Base-by-base conservation (phyloP, 2,329 filamentous ascomycete genomes). In the Teratosphaeria destructans region DNA sequence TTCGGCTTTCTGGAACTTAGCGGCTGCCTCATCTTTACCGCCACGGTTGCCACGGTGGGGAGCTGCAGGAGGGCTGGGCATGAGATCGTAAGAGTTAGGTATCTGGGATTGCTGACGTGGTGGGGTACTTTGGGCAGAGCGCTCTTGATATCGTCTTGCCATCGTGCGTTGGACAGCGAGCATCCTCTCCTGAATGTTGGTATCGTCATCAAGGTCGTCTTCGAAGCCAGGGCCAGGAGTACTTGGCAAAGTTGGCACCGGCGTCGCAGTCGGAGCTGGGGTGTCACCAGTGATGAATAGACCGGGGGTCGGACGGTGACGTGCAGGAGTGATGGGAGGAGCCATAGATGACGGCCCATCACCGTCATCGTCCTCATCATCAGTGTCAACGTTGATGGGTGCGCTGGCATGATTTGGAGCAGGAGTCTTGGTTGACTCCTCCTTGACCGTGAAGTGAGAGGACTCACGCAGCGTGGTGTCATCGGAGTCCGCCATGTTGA, bases 1-100 rank as follows among this genome's bases (percentile, higher is more conserved):
- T 12, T 62, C 56, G 2, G 58, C n/a, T 16, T 54, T 58, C 12
- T 60, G 54, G 23, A 64, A 62, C 5, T 56, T 55, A 8, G 43
- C 54, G 0, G 53, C 58, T 34, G 26, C 37, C 32, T 27, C 37
- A 26, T 62, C 52, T n/a, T 26, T 23, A 8, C 23, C 37, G 37
- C 37, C 35, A 54, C 43, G 43, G n/a, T 49, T 49, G 43, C 37
- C 11, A 43, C 37, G 37, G 11, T 43, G 10, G 2, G 16, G 43
- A 26, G n/a, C 43, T 11, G 23, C n/a, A 10, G 43, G n/a, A 19
- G 19, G 19, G 10, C 43, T 49, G 16, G 43, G 16, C 43, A 49
- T 49, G 16, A 49, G 16, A 11, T 49, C 19, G n/a, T 19, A 49
- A 5, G 43, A 49, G n/a, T 49, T 23, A 7, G 43, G 43, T 8